phyloP scores from a whole-genome alignment of 108 stramenopile species.

The Stephanodiscus triporus region DNA sequence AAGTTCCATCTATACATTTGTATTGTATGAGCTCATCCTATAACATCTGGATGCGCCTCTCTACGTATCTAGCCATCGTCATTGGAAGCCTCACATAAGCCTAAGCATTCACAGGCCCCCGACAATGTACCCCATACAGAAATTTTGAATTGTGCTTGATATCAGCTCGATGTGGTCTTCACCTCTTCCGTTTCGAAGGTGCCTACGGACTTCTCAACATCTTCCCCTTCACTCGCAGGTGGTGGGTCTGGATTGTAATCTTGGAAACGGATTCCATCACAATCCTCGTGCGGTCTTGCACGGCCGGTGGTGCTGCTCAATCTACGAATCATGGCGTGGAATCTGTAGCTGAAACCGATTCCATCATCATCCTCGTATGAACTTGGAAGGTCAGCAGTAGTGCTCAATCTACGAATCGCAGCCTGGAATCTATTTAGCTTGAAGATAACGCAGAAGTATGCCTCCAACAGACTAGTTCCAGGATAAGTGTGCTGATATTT shows the following conservation, averaged over 20 bases:
- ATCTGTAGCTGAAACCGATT: not conserved
- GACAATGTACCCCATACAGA: not conserved
- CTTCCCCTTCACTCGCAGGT: not conserved
- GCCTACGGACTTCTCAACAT: not conserved
- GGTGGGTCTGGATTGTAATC: not conserved
- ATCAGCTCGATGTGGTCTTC: not conserved
- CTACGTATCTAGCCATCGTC: too few relatives aligned
- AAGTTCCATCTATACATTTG: not conserved
- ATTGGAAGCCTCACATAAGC: too few relatives aligned
- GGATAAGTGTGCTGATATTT: not conserved
- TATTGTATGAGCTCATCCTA: too few relatives aligned
- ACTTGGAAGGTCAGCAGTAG: not conserved
- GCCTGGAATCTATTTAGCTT: not conserved
- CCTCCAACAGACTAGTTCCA: not conserved
- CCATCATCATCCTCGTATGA: not conserved
- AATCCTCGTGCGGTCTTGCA: not conserved
- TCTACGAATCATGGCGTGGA: not conserved
- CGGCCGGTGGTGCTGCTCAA: not conserved
- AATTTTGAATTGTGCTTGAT: not conserved
- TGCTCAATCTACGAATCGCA: not conserved
- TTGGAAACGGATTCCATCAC: not conserved
- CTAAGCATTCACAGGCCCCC: too few relatives aligned
- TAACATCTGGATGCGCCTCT: too few relatives aligned
- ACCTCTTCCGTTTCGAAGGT: not conserved
- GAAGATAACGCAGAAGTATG: not conserved